These are phyloP conservation scores for Penicillium roqueforti DNA, from an alignment of 495 filamentous ascomycete genomes.

Conservation along the genomic window DNA sequence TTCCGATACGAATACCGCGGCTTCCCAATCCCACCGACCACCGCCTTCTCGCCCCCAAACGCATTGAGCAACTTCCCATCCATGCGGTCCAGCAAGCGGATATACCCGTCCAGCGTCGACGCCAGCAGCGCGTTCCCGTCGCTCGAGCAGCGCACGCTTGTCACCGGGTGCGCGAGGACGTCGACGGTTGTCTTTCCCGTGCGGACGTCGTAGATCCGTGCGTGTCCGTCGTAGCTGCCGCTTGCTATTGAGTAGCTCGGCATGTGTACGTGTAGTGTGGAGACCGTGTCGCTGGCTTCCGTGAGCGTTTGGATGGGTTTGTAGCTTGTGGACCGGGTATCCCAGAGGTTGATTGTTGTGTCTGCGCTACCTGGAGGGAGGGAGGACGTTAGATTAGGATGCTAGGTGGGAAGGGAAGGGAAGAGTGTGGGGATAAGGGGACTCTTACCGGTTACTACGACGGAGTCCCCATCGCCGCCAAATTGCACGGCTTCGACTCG, in stretches of 20 bases:
- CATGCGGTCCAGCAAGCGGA: slow-evolving; percentile 76
- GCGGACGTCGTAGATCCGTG: slow-evolving; percentile 82
- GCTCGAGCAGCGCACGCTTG: slow-evolving; percentile 63
- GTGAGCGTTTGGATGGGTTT: slow-evolving; percentile 74
- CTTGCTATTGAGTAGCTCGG: slow-evolving; percentile 42
- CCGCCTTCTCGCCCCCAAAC: slow-evolving; percentile 49
- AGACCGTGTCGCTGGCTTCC: slow-evolving; percentile 77
- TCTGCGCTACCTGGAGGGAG: slow-evolving; percentile 62
- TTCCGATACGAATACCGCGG: slow-evolving; percentile 49
- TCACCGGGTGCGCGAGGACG: slow-evolving; percentile 54
- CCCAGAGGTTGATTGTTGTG: slow-evolving; percentile 83
- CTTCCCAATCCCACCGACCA: neutral
- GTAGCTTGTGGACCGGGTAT: slow-evolving; percentile 54
- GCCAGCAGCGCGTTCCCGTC: slow-evolving; percentile 74
- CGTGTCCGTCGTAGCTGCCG: slow-evolving; percentile 83
- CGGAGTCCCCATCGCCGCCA: slow-evolving; percentile 61
- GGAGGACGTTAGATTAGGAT: neutral
- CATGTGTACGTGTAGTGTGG: slow-evolving; percentile 49
- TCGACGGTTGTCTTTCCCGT: slow-evolving; percentile 73
- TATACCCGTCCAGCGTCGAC: slow-evolving; percentile 66
- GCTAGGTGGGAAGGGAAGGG: neutral
- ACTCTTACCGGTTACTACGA: slow-evolving; percentile 64
- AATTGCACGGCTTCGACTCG: slow-evolving; percentile 76
- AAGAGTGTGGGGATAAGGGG: neutral
- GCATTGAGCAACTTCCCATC: slow-evolving; percentile 70